A percentile compares a stretch with the other conserved stretches of the same genome.
Conservation (phyloP, 2,329 filamentous ascomycete species). For the Epicoccum nigrum region DNA sequence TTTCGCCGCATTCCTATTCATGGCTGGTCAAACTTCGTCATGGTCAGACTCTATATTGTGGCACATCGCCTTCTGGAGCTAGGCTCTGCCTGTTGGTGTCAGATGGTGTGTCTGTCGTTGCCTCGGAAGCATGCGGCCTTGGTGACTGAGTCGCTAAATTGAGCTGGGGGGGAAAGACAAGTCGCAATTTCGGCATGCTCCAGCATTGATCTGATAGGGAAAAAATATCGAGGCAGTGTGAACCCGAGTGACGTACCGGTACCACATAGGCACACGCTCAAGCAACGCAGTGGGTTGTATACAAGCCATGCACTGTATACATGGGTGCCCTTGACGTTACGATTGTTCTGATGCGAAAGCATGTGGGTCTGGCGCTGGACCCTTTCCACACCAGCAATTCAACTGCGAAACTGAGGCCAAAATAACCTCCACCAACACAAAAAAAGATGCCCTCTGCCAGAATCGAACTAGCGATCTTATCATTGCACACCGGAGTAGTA, state of each 20-base stretch:
- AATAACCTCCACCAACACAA: background rate
- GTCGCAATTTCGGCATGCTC: conserved; percentile 37
- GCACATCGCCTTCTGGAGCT: conserved; percentile 14
- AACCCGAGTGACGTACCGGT: background rate
- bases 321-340: background rate
- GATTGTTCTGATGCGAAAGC: background rate
- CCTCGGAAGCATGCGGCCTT: conserved; percentile 13
- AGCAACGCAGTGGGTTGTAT: no score
- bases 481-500: conserved; percentile 34
- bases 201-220: conserved; percentile 22
- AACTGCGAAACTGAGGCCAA: no score
- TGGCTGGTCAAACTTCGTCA: conserved; percentile 4
- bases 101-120: conserved; percentile 15
- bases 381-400: conserved; percentile 1
- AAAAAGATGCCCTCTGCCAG: conserved; percentile 41
- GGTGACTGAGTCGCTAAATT: conserved; percentile 18
- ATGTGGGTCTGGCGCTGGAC: background rate
- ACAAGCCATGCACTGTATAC: no score
- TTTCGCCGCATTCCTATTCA: conserved; percentile 17
- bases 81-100: conserved; percentile 27
- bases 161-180: conserved; percentile 20
- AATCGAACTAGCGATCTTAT: conserved; percentile 49
- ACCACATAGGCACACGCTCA: background rate
- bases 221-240: conserved; percentile 8
- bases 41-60: conserved; percentile 4